Evolutionary conservation across 805 yeast genomes (phyloP).

Genomic region (Danielia reshetovae): DNA sequence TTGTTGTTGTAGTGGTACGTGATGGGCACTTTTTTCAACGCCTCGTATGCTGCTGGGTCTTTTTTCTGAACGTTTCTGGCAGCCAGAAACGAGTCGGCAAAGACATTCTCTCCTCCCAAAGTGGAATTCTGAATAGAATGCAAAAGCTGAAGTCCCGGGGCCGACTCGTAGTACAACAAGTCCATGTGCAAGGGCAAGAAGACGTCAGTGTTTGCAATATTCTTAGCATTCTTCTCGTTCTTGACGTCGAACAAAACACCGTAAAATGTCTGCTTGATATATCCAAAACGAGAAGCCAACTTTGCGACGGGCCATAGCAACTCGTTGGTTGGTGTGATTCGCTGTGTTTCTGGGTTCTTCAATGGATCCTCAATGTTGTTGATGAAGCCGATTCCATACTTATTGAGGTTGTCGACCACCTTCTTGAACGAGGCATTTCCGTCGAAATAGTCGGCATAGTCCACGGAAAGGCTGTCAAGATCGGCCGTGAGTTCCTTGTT

Average conservation of each 20-base stretch:
- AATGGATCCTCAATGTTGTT: constrained; percentile 47
- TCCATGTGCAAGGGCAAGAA: constrained; percentile 77
- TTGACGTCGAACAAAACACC: constrained; percentile 70
- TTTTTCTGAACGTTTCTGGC: constrained; percentile 49
- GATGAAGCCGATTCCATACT: constrained; percentile 54
- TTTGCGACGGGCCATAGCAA: constrained; percentile 35
- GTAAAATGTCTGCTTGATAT: constrained; percentile 66
- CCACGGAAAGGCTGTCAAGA: constrained; percentile 18
- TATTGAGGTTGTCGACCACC: constrained; percentile 45
- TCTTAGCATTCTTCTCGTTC: constrained; percentile 46
- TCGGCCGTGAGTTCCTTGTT: constrained; percentile 21
- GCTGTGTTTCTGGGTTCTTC: constrained; percentile 19
- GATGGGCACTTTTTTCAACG: constrained; percentile 58
- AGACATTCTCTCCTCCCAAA: constrained; percentile 63
- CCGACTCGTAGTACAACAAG: constrained; percentile 69
- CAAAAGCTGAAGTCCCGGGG: constrained; percentile 72
- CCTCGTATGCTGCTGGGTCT: constrained; percentile 63
- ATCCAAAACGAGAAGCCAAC: constrained; percentile 55
- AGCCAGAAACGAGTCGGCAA: constrained; percentile 68
- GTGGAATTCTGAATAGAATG: constrained; percentile 57
- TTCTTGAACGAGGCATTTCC: constrained; percentile 29
- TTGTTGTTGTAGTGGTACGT: constrained; percentile 66
- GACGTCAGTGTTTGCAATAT: constrained; percentile 64
- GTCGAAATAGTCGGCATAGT: constrained; percentile 38
- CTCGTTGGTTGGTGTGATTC: constrained; percentile 41